Evolutionary conservation across 2,329 filamentous ascomycete genomes (phyloP).

Genomic region (Nannizziopsis barbatae): DNA sequence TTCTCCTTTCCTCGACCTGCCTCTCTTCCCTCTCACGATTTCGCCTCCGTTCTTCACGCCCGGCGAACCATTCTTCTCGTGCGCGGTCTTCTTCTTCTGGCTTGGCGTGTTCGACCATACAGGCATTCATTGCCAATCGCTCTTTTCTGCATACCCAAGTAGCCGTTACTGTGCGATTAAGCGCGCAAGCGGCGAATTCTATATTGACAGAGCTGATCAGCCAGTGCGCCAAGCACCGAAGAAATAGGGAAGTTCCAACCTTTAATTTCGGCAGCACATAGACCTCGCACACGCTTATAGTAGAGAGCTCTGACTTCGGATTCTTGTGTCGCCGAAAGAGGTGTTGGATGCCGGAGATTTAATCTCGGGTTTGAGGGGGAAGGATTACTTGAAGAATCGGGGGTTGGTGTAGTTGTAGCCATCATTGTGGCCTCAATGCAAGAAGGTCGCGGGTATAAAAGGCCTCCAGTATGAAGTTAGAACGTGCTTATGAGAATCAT

Average conservation of each 20-base stretch:
- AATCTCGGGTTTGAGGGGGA: constrained; percentile 22
- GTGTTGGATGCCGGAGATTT: constrained; percentile 60
- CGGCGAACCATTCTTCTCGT: constrained; percentile 84
- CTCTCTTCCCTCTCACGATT: constrained; percentile 53
- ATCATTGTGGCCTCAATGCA: constrained; percentile 13
- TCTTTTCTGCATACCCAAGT: constrained; percentile 74
- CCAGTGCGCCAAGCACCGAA: background rate
- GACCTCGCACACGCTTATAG: constrained; percentile 62
- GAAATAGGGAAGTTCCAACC: constrained; percentile 35
- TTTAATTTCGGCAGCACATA: constrained; percentile 69
- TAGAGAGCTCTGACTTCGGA: constrained; percentile 70
- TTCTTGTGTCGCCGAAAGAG: constrained; percentile 71
- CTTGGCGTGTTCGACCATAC: constrained; percentile 81
- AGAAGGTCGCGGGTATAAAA: too few species aligned
- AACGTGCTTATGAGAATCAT: too few species aligned
- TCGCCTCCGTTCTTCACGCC: constrained; percentile 56
- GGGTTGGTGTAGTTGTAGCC: constrained; percentile 14
- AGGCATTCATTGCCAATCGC: constrained; percentile 79
- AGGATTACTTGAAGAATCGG: constrained; percentile 15
- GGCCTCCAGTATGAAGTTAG: too few species aligned
- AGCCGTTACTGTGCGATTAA: constrained; percentile 73
- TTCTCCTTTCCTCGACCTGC: constrained; percentile 30
- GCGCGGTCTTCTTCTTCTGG: constrained; percentile 76
- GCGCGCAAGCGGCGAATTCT: constrained; percentile 89
- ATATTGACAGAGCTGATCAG: background rate